Evolutionary conservation across 2,329 filamentous ascomycete genomes (phyloP).

Genomic region (Ophiosphaerella korrae): DNA sequence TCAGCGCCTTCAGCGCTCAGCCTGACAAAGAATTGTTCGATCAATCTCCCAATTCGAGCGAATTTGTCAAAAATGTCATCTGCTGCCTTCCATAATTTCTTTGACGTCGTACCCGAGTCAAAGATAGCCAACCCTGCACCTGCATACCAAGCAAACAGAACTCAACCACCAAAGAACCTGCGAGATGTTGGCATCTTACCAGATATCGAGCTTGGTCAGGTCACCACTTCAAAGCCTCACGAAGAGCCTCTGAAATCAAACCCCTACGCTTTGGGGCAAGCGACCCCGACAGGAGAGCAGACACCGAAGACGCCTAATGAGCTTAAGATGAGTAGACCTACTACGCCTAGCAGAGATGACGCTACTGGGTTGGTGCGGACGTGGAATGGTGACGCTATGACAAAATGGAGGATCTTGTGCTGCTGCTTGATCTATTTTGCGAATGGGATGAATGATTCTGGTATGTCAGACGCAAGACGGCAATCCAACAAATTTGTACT

Average conservation of each 20-base stretch:
- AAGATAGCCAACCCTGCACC: constrained; percentile 47
- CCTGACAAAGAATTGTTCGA: no score
- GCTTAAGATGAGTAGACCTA: constrained; percentile 61
- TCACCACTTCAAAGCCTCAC: constrained; percentile 15
- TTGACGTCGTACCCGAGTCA: constrained; percentile 49
- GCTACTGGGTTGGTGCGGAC: constrained; percentile 59
- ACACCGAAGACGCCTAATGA: constrained; percentile 46
- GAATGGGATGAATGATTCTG: constrained; percentile 75
- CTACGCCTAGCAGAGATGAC: constrained; percentile 51
- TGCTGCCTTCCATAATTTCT: constrained; percentile 45
- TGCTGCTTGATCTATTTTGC: constrained; percentile 69
- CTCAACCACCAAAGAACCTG: constrained; percentile 15
- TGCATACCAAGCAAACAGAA: constrained; percentile 35
- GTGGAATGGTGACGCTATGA: constrained; percentile 65
- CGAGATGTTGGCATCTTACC: constrained; percentile 25
- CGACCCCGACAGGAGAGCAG: constrained; percentile 14
- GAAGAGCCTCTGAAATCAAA: constrained; percentile 25
- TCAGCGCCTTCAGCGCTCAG: no score
- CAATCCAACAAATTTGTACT: constrained; percentile 2
- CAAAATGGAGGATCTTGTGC: constrained; percentile 70
- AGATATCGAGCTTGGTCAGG: constrained; percentile 43
- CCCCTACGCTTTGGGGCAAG: constrained; percentile 16
- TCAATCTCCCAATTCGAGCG: no score
- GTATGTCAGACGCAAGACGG: constrained; percentile 19
- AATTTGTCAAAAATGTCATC: constrained; percentile 39